Evolutionary conservation across 768 basidiomycete genomes (phyloP), one percentile per base, ranked within the genome.

Genomic region (Stropharia rugosoannulata): DNA sequence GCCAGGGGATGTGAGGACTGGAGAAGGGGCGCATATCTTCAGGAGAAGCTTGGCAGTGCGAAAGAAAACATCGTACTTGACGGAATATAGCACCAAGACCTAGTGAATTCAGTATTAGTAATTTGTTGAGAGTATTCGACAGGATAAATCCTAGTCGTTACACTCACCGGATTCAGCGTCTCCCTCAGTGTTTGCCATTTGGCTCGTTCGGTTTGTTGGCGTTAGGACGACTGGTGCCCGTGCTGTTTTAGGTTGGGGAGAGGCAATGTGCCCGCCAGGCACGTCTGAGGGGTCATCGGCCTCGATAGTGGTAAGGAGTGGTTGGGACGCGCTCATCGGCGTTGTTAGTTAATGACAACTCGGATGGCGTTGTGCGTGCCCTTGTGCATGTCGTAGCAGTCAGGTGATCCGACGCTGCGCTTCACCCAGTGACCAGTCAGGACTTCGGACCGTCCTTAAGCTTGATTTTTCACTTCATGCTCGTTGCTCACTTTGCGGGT

Each of bases 1-100:
- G 87, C 86, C 42, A 89, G 63, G 3, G 95, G 90, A 65, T 92
- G 91, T 9, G 89, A 82, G 52, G 90, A 92, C 87, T 91, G 63
- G 40, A n/a, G 56, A 62, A 22, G 29, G 61, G 42, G 56, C 36
- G 43, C 32, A 48, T 44, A 47, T 46, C n/a, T 55, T 19, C 48
- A 47, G 10, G 37, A 46, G 18, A 13, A 42, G 27, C 44, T 25
- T 32, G 27, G 16, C 37, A n/a, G 9, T 18, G 12, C 6, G 39
- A 51, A 38, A 52, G 11, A 42, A 16, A 43, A 42, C 6, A 36
- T 50, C 64, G 57, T 73, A 89, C 89, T 80, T 92, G 88, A 66
- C 82, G 82, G 51, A 93, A 83, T 68, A 93, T 87, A 22, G 87
- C 89, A 38, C 84, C 78, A 59, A 93, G 77, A 32, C 87, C 87